Conservation (phyloP, 2,329 filamentous ascomycete species). For the Fusarium bulbicola region DNA sequence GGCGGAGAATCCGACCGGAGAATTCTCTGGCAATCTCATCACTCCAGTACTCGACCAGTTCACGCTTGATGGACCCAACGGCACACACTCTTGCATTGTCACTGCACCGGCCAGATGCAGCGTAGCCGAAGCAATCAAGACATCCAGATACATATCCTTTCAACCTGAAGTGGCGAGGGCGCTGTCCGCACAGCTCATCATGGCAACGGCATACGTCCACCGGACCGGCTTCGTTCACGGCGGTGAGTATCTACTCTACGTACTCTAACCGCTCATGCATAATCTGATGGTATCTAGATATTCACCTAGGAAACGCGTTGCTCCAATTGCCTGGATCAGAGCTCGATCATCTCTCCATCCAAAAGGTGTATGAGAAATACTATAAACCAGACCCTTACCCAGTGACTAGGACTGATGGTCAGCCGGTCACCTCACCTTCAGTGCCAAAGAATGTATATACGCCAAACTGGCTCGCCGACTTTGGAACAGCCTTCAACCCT, state of each 20-base stretch:
- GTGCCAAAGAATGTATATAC: background rate
- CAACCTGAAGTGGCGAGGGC: background rate
- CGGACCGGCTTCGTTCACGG: background rate
- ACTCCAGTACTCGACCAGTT: background rate
- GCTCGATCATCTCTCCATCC: background rate
- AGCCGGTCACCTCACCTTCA: fast-evolving
- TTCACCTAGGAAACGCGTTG: background rate
- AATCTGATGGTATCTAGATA: background rate
- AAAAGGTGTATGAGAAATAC: background rate
- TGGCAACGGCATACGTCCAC: background rate
- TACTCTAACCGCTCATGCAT: fast-evolving
- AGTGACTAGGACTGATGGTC: background rate
- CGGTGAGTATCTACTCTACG: background rate
- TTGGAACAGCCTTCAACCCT: background rate
- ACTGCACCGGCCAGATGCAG: background rate
- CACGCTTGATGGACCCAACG: background rate
- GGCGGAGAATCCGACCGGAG: fast-evolving
- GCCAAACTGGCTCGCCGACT: background rate
- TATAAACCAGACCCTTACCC: background rate
- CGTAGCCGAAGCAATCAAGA: fast-evolving
- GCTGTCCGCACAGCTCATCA: background rate
- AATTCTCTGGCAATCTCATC: background rate
- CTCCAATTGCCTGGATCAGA: background rate
- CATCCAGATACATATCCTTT: fast-evolving
- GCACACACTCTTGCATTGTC: background rate